Conservation (phyloP, 2,329 filamentous ascomycete species). For the Davidsoniella virescens region DNA sequence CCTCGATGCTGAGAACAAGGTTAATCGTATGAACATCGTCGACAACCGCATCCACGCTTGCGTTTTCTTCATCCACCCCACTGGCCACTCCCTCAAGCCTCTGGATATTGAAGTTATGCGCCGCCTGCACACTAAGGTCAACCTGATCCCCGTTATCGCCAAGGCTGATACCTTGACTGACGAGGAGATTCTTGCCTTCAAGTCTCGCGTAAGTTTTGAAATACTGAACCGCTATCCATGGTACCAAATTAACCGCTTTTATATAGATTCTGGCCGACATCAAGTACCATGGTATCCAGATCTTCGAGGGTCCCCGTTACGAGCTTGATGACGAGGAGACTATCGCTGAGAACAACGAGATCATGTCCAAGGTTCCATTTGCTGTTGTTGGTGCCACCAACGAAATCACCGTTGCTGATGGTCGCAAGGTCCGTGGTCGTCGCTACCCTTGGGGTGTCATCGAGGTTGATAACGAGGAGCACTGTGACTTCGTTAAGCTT, state of each 20-base stretch:
- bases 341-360: conserved; percentile 98
- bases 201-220: conserved; percentile 63
- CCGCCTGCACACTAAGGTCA: conserved; percentile 98
- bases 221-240: conserved; percentile 12
- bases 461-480: conserved; percentile 98
- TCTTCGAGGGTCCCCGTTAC: conserved; percentile 96
- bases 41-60: conserved; percentile 98
- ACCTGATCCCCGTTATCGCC: conserved; percentile 96
- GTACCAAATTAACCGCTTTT: conserved; percentile 12
- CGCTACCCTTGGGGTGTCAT: conserved; percentile 97
- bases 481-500: conserved; percentile 99
- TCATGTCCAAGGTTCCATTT: conserved; percentile 99
- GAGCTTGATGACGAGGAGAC: conserved; percentile 99
- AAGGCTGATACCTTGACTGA: conserved; percentile 97
- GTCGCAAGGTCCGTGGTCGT: conserved; percentile 88
- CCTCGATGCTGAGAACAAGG: conserved; percentile 98
- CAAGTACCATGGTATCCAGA: conserved; percentile 92
- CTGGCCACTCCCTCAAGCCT: conserved; percentile 94
- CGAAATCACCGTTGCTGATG: conserved; percentile 80
- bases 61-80: conserved; percentile 99
- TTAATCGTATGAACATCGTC: conserved; percentile 99
- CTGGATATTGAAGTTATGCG: conserved; percentile 99
- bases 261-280: conserved; percentile 86
- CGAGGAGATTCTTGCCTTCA: conserved; percentile 87
- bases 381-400: conserved; percentile 94